A percentile compares a stretch with the other conserved stretches of the same genome.
phyloP scores from a whole-genome alignment of 768 basidiomycete species.

The Collybia sordida region DNA sequence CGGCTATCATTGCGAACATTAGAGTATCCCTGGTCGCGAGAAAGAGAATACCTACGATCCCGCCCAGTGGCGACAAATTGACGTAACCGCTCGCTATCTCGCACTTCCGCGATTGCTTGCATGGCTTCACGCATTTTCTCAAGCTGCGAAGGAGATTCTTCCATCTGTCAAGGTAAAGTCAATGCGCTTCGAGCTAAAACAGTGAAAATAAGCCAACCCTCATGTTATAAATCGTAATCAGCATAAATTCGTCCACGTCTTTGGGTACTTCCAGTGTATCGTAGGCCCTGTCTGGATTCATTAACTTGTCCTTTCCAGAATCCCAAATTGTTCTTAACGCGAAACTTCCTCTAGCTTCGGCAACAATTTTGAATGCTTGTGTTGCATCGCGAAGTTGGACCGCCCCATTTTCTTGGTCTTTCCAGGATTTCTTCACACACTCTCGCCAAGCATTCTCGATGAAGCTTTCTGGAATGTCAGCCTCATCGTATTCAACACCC shows the following conservation, averaged over 20 bases:
- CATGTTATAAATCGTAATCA: conserved; percentile 70
- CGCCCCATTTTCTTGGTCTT: conserved; percentile 48
- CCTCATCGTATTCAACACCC: conserved; percentile 63
- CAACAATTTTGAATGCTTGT: conserved; percentile 68
- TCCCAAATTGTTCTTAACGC: conserved; percentile 52
- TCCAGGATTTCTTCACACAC: conserved; percentile 53
- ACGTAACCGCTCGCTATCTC: conserved; percentile 71
- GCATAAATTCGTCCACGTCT: conserved; percentile 76
- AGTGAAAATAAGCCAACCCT: conserved; percentile 45
- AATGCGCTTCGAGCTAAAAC: not conserved
- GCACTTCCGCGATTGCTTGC: conserved; percentile 67
- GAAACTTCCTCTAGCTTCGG: conserved; percentile 58
- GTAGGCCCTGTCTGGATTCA: conserved; percentile 75
- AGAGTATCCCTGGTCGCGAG: not conserved
- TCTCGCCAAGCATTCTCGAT: conserved; percentile 70
- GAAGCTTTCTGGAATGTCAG: conserved; percentile 66
- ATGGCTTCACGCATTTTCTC: conserved; percentile 77
- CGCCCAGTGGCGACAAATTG: conserved; percentile 63
- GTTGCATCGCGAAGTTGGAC: conserved; percentile 54
- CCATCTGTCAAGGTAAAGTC: conserved; percentile 45
- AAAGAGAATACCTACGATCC: conserved; percentile 63
- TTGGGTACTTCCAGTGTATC: conserved; percentile 64
- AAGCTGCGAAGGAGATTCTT: conserved; percentile 65
- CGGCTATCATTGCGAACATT: conserved; percentile 44
- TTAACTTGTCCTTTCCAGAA: conserved; percentile 48